phyloP scores from a whole-genome alignment of 805 yeast genomes.

The Limtongia smithiae region DNA sequence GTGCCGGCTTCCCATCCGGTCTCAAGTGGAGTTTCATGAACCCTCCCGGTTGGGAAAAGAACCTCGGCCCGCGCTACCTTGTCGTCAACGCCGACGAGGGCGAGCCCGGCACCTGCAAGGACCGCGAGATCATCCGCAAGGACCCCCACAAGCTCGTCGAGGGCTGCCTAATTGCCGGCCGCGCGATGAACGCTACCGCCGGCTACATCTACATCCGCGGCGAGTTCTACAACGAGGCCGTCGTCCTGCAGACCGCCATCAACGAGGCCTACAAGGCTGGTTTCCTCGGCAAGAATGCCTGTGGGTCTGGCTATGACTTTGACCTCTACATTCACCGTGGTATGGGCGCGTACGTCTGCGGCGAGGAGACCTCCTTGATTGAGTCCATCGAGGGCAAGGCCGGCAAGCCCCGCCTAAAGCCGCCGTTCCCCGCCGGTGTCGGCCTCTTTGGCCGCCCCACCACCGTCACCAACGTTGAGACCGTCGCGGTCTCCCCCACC shows the following conservation, averaged over 20 bases:
- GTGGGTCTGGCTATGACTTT: constrained; percentile 81
- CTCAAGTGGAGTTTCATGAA: constrained; percentile 92
- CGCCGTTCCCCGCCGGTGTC: constrained; percentile 93
- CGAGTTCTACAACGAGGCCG: constrained; percentile 81
- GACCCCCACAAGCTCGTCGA: constrained; percentile 90
- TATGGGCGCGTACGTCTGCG: constrained; percentile 90
- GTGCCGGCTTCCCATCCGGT: constrained; percentile 92
- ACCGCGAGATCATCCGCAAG: constrained; percentile 84
- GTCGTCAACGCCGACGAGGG: constrained; percentile 94
- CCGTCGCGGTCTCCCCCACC: constrained; percentile 86
- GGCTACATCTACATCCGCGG: constrained; percentile 85
- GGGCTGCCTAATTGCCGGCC: constrained; percentile 85
- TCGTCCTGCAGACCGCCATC: constrained; percentile 70
- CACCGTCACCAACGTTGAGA: constrained; percentile 87
- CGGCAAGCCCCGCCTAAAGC: constrained; percentile 90
- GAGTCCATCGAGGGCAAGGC: constrained; percentile 90
- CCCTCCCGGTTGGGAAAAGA: constrained; percentile 94
- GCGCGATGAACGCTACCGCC: constrained; percentile 91
- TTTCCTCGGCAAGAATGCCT: constrained; percentile 74
- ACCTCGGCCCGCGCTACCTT: constrained; percentile 73
- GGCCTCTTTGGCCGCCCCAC: constrained; percentile 89
- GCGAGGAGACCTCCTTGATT: constrained; percentile 86
- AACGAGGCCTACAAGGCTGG: constrained; percentile 85
- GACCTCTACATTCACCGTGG: constrained; percentile 86
- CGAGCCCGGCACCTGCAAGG: constrained; percentile 93